phyloP scores from a whole-genome alignment of 495 filamentous ascomycete genomes.

The Annulohypoxylon nitens region DNA sequence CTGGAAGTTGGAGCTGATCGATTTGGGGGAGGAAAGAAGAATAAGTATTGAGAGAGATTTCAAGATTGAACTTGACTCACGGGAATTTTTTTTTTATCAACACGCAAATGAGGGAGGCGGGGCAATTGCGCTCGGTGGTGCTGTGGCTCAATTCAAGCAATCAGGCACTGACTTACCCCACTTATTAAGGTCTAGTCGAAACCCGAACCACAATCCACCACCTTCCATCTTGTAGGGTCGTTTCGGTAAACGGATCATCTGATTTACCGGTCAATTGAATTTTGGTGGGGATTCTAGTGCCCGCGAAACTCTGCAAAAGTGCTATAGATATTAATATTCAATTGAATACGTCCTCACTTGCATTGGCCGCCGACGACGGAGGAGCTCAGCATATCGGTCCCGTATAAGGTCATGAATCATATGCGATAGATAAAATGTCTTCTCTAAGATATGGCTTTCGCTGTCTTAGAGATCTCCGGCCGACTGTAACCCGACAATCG shows the following conservation, averaged over 20 bases:
- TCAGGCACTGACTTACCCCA: conserved; percentile 39
- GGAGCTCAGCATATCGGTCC: conserved; percentile 3
- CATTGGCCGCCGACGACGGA: neutral
- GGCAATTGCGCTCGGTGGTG: conserved; percentile 33
- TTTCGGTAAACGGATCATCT: conserved; percentile 39
- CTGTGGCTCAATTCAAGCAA: conserved; percentile 43
- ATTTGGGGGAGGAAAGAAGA: conserved; percentile 53
- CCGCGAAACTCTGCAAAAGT: conserved; percentile 38
- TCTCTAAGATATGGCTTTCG: conserved; percentile 48
- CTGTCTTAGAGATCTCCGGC: conserved; percentile 48
- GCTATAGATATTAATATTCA: conserved; percentile 12
- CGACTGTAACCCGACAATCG: conserved; percentile 38
- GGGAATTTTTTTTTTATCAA: conserved; percentile 43
- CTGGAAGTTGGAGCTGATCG: conserved; percentile 52
- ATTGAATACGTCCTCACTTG: neutral
- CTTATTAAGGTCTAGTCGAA: conserved; percentile 24
- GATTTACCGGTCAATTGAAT: conserved; percentile 34
- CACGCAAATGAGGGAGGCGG: conserved; percentile 46
- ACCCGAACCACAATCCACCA: conserved; percentile 14
- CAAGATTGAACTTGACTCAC: conserved; percentile 43
- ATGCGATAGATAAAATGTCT: conserved; percentile 49
- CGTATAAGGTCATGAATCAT: conserved; percentile 46
- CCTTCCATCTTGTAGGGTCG: neutral
- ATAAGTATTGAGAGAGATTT: conserved; percentile 32
- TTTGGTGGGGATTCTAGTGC: neutral